Evolutionary conservation across 805 yeast species (phyloP).

Genomic region (Metschnikowia peoriensis): DNA sequence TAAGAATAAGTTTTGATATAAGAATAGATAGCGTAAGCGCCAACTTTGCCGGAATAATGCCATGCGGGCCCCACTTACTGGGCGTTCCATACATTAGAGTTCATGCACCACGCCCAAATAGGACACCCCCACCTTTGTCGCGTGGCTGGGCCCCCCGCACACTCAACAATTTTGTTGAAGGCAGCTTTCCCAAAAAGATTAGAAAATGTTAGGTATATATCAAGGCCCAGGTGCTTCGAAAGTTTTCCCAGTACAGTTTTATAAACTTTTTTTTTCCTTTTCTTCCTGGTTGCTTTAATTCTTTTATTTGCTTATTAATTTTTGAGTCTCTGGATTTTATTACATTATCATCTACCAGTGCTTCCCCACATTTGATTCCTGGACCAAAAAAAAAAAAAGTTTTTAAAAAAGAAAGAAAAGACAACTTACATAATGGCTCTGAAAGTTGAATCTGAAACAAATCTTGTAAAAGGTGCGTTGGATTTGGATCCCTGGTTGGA

Average conservation of each 20-base stretch:
- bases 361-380: not conserved
- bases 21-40: not conserved
- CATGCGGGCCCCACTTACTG: not conserved
- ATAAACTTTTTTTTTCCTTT: too few species aligned
- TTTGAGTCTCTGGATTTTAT: not conserved
- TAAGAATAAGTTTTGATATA: too few species aligned
- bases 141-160: conserved; percentile 4
- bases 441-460: not conserved
- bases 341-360: not conserved
- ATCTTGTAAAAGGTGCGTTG: conserved; percentile 53
- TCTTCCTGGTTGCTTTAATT: not conserved
- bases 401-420: too few species aligned
- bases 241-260: too few species aligned
- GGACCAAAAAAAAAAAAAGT: not conserved
- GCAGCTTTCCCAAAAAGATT: not conserved
- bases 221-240: too few species aligned
- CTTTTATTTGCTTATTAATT: not conserved
- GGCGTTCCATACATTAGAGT: conserved; percentile 1
- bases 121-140: conserved; percentile 1
- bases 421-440: not conserved
- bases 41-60: not conserved
- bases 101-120: not conserved
- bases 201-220: too few species aligned
- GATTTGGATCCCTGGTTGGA: conserved; percentile 83
- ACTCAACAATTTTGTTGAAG: conserved; percentile 1